phyloP scores from a whole-genome alignment of 441 rosid genomes.

The Gossypium aridum region DNA sequence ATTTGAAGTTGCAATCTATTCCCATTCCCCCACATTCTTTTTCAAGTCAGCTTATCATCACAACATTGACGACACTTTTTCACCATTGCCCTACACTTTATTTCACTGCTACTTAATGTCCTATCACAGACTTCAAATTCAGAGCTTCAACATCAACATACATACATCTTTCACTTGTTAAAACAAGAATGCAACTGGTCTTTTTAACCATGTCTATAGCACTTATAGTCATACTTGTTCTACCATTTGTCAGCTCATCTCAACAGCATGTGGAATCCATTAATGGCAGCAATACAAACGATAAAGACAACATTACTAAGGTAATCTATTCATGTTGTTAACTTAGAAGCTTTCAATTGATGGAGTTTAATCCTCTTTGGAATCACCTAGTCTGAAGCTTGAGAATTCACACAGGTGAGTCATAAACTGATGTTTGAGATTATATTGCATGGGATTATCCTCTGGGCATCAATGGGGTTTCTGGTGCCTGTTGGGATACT shows the following conservation, averaged over 20 bases:
- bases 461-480: constrained; percentile 78
- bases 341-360: neutral
- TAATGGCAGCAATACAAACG: constrained; percentile 13
- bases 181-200: constrained; percentile 25
- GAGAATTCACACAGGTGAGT: constrained; percentile 23
- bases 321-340: constrained; percentile 14
- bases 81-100: neutral
- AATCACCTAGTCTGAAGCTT: neutral
- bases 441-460: constrained; percentile 61
- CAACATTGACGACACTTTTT: neutral
- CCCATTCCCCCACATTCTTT: constrained; percentile 22
- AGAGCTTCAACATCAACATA: neutral
- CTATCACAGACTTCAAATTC: neutral
- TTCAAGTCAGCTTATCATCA: neutral
- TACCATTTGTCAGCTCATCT: constrained; percentile 26
- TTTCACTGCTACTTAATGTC: neutral
- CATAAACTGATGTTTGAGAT: constrained; percentile 45
- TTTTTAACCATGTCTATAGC: constrained; percentile 13
- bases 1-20: constrained; percentile 21
- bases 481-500: constrained; percentile 70
- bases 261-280: constrained; percentile 7
- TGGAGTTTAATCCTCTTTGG: neutral
- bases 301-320: constrained; percentile 13
- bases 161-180: neutral
- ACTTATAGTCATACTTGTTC: constrained; percentile 12